phyloP scores from a whole-genome alignment of 2,329 filamentous ascomycete species.

The Epichloe sp. region DNA sequence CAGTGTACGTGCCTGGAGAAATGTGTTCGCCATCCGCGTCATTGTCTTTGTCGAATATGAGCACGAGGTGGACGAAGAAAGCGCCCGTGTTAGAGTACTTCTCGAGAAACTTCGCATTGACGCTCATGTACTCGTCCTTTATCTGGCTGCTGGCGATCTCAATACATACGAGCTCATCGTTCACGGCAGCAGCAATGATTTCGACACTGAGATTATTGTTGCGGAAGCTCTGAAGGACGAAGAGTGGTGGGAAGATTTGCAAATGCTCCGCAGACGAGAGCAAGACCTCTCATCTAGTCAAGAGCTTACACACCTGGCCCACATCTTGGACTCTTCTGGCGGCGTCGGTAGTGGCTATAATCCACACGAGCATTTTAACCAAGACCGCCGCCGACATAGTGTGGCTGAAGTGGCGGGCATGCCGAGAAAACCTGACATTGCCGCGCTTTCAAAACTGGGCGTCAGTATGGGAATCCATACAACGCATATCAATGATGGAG shows the following conservation, averaged over 20 bases:
- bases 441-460: constrained; percentile 40
- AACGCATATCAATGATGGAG: constrained; percentile 52
- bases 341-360: constrained; percentile 27
- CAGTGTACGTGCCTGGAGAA: constrained; percentile 71
- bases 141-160: constrained; percentile 61
- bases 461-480: constrained; percentile 64
- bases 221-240: constrained; percentile 55
- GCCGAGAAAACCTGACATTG: constrained; percentile 45
- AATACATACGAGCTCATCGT: constrained; percentile 66
- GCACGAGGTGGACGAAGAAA: constrained; percentile 67
- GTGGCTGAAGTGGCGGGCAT: constrained; percentile 49
- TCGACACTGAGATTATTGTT: constrained; percentile 46
- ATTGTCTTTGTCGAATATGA: constrained; percentile 86
- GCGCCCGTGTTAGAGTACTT: constrained; percentile 55
- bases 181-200: constrained; percentile 47
- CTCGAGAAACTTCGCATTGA: constrained; percentile 73
- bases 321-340: constrained; percentile 30
- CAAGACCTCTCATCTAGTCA: constrained; percentile 27
- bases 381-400: constrained; percentile 27
- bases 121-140: constrained; percentile 68
- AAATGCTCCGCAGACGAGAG: constrained; percentile 34
- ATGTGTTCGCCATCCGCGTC: constrained; percentile 58
- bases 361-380: constrained; percentile 22
- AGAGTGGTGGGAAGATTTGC: constrained; percentile 73
- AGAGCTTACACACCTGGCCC: constrained; percentile 29